phyloP scores from a whole-genome alignment of 2,329 filamentous ascomycete species.

The Exophiala alcalophila region DNA sequence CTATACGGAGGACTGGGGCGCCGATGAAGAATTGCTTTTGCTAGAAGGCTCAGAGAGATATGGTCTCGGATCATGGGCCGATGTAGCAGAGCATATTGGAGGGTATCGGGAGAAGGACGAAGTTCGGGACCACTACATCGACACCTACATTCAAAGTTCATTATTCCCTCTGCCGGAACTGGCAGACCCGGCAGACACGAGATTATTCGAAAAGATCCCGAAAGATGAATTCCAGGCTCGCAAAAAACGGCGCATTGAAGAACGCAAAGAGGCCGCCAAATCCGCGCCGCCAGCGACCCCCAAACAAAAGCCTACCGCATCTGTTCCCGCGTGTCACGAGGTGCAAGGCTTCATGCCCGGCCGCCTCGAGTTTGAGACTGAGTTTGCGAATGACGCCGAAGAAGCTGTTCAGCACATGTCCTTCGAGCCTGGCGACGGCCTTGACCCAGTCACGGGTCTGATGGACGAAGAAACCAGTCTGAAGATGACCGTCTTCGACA shows the following conservation, averaged over 20 bases:
- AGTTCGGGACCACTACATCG: slow-evolving; percentile 88
- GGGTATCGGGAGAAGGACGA: slow-evolving; percentile 93
- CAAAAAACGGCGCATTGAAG: slow-evolving; percentile 91
- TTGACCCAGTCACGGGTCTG: slow-evolving; percentile 78
- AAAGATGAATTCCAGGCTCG: slow-evolving; percentile 88
- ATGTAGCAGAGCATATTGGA: slow-evolving; percentile 96
- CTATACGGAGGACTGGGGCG: slow-evolving; percentile 91
- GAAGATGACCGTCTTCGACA: slow-evolving; percentile 96
- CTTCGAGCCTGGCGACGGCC: slow-evolving; percentile 91
- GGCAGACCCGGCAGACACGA: slow-evolving; percentile 77
- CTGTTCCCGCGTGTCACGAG: slow-evolving; percentile 93
- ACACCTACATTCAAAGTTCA: slow-evolving; percentile 78
- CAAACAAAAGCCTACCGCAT: slow-evolving; percentile 93
- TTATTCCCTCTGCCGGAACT: slow-evolving; percentile 83
- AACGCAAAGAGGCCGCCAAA: slow-evolving; percentile 82
- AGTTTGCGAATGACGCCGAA: slow-evolving; percentile 96
- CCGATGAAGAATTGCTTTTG: slow-evolving; percentile 90
- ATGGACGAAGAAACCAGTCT: slow-evolving; percentile 94
- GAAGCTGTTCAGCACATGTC: slow-evolving; percentile 98
- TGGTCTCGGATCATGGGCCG: slow-evolving; percentile 92
- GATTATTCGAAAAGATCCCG: slow-evolving; percentile 73
- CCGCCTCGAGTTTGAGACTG: slow-evolving; percentile 93
- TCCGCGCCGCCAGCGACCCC: slow-evolving; percentile 78
- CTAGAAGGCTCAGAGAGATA: slow-evolving; percentile 95
- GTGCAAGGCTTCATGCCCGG: slow-evolving; percentile 99